Evolutionary conservation across 2,329 filamentous ascomycete genomes (phyloP).

Genomic region (Alternaria sp.): DNA sequence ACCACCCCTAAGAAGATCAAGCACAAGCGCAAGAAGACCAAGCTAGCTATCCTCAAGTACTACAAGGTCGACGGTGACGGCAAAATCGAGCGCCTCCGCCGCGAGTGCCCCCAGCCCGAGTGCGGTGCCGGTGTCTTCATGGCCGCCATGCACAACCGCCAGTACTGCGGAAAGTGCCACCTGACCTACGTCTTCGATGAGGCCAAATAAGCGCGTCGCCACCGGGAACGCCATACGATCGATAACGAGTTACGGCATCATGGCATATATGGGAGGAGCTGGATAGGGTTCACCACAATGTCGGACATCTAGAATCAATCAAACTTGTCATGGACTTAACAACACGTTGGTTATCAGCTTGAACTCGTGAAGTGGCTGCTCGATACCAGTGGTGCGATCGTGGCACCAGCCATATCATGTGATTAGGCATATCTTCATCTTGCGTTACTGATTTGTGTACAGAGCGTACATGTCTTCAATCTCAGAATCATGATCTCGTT

Average conservation of each 20-base stretch:
- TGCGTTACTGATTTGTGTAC: not conserved
- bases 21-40: slow-evolving; percentile 99
- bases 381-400: not conserved
- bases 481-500: not conserved
- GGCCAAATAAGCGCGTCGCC: slow-evolving; percentile 59
- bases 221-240: slow-evolving; percentile 27
- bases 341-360: slow-evolving; percentile 1
- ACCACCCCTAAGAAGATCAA: slow-evolving; percentile 99
- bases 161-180: slow-evolving; percentile 86
- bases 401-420: not conserved
- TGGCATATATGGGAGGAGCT: slow-evolving; percentile 35
- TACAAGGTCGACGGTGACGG: slow-evolving; percentile 99
- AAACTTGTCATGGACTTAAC: slow-evolving; percentile 33
- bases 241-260: slow-evolving; percentile 41
- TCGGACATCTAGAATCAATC: slow-evolving; percentile 41
- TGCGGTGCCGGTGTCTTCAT: slow-evolving; percentile 99
- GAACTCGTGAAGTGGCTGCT: not conserved
- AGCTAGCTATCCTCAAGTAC: slow-evolving; percentile 99
- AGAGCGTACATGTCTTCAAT: not conserved
- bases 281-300: slow-evolving; percentile 35
- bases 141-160: slow-evolving; percentile 99
- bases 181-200: slow-evolving; percentile 76
- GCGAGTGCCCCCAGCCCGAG: slow-evolving; percentile 86
- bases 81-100: slow-evolving; percentile 98
- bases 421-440: not conserved